Conservation (phyloP, 768 basidiomycete genomes). For the Termitomyces sp. region DNA sequence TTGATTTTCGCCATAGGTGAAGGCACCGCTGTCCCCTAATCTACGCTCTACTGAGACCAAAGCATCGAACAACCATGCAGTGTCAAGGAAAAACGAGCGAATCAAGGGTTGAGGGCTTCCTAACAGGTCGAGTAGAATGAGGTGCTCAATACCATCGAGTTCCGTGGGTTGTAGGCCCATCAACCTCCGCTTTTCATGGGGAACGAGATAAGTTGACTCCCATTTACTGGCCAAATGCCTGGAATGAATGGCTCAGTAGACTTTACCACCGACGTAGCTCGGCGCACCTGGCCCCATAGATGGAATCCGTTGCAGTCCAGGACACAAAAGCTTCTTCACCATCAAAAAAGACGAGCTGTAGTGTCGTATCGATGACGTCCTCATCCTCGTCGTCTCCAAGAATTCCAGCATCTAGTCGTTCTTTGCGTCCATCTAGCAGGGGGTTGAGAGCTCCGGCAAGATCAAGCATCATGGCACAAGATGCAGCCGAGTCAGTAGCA, state of each 20-base stretch:
- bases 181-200: slow-evolving; percentile 54
- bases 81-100: slow-evolving; percentile 78
- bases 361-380: slow-evolving; percentile 74
- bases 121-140: slow-evolving; percentile 90
- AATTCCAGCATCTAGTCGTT: slow-evolving; percentile 46
- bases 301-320: slow-evolving; percentile 88
- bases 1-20: slow-evolving; percentile 41
- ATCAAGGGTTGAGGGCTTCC: slow-evolving; percentile 74
- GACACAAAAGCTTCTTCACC: slow-evolving; percentile 93
- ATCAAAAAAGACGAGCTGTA: slow-evolving; percentile 94
- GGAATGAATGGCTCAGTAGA: not conserved
- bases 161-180: slow-evolving; percentile 52
- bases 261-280: not conserved
- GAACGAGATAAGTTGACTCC: slow-evolving; percentile 61
- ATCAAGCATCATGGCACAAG: slow-evolving; percentile 92
- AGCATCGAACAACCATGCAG: slow-evolving; percentile 89
- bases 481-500: slow-evolving; percentile 94
- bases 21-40: slow-evolving; percentile 59
- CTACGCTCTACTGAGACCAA: slow-evolving; percentile 68
- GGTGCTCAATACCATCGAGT: slow-evolving; percentile 78
- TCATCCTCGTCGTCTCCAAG: slow-evolving; percentile 52
- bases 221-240: slow-evolving; percentile 90
- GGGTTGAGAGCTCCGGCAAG: slow-evolving; percentile 80
- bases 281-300: slow-evolving; percentile 90
- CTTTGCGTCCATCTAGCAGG: slow-evolving; percentile 56